These are phyloP conservation scores for Phytophthora palmivora DNA, from an alignment of 352 stramenopile species.

Conservation along the genomic window DNA sequence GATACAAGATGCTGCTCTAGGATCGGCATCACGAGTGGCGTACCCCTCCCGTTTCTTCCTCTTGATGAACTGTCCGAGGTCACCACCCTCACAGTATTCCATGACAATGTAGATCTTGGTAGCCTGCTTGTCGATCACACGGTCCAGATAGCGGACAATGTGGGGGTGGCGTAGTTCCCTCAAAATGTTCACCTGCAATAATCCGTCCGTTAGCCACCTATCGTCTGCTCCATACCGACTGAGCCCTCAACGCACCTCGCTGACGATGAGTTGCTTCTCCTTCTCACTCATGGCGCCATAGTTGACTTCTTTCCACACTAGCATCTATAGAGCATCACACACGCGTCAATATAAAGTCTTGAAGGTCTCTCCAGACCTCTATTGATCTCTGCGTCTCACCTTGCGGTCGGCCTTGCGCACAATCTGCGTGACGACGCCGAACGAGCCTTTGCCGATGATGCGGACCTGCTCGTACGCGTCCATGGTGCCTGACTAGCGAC, in stretches of 20 bases:
- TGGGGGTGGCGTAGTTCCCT: constrained; percentile 93
- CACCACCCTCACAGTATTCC: constrained; percentile 93
- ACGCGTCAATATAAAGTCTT: constrained; percentile 8
- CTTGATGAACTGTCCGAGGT: constrained; percentile 92
- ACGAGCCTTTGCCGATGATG: constrained; percentile 92
- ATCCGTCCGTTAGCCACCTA: no score
- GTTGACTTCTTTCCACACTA: constrained; percentile 94
- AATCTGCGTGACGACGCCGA: constrained; percentile 92
- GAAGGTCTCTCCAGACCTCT: not conserved
- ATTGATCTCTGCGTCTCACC: constrained; percentile 37
- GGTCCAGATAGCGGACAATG: constrained; percentile 94
- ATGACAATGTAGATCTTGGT: constrained; percentile 96
- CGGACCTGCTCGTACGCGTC: constrained; percentile 91
- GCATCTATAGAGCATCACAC: constrained; percentile 52
- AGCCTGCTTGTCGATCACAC: constrained; percentile 92
- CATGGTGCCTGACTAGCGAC: constrained; percentile 44
- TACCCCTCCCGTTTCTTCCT: constrained; percentile 90
- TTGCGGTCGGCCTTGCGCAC: constrained; percentile 89
- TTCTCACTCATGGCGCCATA: constrained; percentile 94
- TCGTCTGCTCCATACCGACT: not conserved
- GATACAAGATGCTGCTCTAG: constrained; percentile 14
- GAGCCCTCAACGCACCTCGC: constrained; percentile 62
- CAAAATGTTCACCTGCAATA: constrained; percentile 91
- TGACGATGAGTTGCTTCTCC: constrained; percentile 95
- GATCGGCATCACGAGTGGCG: constrained; percentile 11